Conservation (phyloP, 768 basidiomycete genomes). For the Lactifluus piperatus region DNA sequence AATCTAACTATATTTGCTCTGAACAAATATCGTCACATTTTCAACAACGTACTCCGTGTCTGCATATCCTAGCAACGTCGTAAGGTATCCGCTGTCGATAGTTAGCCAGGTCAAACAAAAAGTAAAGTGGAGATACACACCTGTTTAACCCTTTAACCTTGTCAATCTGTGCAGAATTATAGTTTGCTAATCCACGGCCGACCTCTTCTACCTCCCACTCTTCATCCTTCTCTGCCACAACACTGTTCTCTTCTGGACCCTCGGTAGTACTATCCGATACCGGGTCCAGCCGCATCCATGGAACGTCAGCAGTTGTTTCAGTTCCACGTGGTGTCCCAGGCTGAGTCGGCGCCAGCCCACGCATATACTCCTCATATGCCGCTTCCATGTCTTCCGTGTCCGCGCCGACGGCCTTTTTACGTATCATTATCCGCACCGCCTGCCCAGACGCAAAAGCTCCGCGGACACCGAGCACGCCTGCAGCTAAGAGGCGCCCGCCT, state of each 20-base stretch:
- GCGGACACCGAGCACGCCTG: constrained; percentile 78
- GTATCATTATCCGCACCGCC: constrained; percentile 77
- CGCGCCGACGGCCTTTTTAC: constrained; percentile 25
- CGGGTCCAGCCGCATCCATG: neutral
- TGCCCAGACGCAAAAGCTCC: constrained; percentile 92
- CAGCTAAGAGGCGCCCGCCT: constrained; percentile 87
- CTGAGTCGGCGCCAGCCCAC: constrained; percentile 37
- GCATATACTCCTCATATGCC: constrained; percentile 27
- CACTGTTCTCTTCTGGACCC: constrained; percentile 23
- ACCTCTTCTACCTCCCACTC: constrained; percentile 78
- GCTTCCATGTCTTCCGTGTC: constrained; percentile 20
- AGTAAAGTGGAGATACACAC: constrained; percentile 32
- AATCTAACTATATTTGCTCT: constrained; percentile 12
- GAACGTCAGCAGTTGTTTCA: constrained; percentile 29
- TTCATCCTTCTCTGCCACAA: constrained; percentile 27
- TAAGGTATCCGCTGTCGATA: constrained; percentile 59
- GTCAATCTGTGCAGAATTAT: constrained; percentile 87
- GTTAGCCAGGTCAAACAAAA: constrained; percentile 15
- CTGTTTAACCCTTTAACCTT: constrained; percentile 87
- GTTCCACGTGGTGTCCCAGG: constrained; percentile 47
- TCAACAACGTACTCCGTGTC: constrained; percentile 98
- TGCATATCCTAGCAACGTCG: constrained; percentile 79
- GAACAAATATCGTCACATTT: constrained; percentile 63
- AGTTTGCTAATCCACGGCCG: constrained; percentile 90
- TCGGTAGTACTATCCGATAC: constrained; percentile 21